These are phyloP conservation scores for Nakazawaea holstii DNA, from an alignment of 805 yeast species.

Conservation along the genomic window DNA sequence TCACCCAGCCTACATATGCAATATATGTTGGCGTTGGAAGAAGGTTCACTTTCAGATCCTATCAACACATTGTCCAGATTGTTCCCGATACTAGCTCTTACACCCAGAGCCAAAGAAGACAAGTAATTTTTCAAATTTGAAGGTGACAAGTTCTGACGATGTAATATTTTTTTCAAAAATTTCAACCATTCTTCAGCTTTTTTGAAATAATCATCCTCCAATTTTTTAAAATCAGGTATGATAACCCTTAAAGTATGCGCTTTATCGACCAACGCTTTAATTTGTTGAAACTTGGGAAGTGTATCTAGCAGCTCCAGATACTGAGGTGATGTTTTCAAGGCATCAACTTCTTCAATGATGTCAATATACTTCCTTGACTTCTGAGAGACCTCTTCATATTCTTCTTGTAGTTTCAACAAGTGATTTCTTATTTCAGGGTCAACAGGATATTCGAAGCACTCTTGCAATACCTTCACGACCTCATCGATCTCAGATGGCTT, in stretches of 20 bases:
- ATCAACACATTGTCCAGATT: constrained; percentile 14
- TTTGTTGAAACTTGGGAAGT: constrained; percentile 4
- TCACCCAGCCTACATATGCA: constrained; percentile 63
- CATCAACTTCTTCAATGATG: constrained; percentile 17
- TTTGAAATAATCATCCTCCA: constrained; percentile 14
- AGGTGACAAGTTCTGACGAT: constrained; percentile 28
- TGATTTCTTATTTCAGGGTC: constrained; percentile 2
- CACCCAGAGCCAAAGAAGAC: constrained; percentile 18
- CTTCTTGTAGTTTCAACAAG: background rate
- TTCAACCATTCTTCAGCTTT: constrained; percentile 33
- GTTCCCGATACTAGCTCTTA: constrained; percentile 15
- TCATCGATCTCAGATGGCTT: background rate
- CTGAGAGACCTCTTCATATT: constrained; percentile 14
- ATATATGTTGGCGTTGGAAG: constrained; percentile 22
- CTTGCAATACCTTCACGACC: background rate
- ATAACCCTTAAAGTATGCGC: background rate
- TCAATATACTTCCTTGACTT: constrained; percentile 18
- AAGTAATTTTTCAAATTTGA: constrained; percentile 22
- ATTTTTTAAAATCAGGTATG: background rate
- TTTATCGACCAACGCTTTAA: constrained; percentile 4
- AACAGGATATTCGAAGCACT: constrained; percentile 8
- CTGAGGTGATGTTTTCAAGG: background rate
- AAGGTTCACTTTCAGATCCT: constrained; percentile 16
- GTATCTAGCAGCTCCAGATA: background rate
- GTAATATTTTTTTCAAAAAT: constrained; percentile 26